These are phyloP conservation scores for Metschnikowia sp. DNA, from an alignment of 805 yeast species.

Conservation along the genomic window DNA sequence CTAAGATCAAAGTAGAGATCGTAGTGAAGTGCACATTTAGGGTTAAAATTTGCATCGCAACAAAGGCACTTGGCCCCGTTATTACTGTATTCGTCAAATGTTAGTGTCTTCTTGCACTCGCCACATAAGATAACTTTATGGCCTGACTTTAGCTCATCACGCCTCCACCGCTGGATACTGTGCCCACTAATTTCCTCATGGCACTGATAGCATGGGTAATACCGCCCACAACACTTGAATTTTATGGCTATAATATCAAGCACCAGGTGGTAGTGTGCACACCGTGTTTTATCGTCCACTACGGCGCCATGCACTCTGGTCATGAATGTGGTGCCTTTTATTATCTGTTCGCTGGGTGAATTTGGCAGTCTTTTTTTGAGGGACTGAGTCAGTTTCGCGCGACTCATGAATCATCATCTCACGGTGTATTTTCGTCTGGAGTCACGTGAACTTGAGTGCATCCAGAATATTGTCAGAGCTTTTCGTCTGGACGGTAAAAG, in stretches of 20 bases:
- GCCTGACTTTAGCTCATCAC: conserved; percentile 7
- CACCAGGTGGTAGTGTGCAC: conserved; percentile 33
- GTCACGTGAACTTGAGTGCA: background rate
- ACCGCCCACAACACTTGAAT: conserved; percentile 35
- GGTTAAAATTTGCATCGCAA: conserved; percentile 33
- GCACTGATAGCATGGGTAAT: conserved; percentile 40
- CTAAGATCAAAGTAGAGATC: conserved; percentile 30
- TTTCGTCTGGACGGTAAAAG: background rate
- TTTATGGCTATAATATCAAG: conserved; percentile 40
- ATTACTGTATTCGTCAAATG: conserved; percentile 25
- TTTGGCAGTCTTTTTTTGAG: background rate
- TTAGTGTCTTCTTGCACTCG: conserved; percentile 27
- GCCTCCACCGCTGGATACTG: conserved; percentile 14
- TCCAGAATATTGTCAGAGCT: background rate
- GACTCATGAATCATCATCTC: conserved; percentile 1
- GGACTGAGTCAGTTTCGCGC: background rate
- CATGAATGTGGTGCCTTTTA: background rate
- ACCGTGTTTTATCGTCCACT: conserved; percentile 34
- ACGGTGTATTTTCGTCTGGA: background rate
- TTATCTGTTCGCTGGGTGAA: background rate
- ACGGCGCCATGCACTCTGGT: conserved; percentile 11
- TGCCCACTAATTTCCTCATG: conserved; percentile 24
- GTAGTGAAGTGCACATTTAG: conserved; percentile 37
- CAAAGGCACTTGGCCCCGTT: conserved; percentile 19
- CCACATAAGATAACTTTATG: conserved; percentile 35